Base-by-base conservation (phyloP, 768 basidiomycete species). In the Dictyophora rubrovolvata region DNA sequence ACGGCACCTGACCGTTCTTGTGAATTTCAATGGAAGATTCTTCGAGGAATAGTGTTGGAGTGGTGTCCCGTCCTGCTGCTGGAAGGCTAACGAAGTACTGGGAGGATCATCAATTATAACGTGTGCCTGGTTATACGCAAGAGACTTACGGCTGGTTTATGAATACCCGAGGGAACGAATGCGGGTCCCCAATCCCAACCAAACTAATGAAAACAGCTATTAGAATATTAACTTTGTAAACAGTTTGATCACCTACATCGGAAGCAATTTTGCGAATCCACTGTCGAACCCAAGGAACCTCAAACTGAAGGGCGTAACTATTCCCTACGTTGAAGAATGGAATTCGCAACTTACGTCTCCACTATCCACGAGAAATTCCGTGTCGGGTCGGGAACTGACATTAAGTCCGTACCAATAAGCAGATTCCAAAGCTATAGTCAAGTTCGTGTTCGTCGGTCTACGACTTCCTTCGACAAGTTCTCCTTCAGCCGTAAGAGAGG, bases 171-270 rank as follows among this genome's bases (percentile, higher is more conserved):
- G 0, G 82, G 81, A 1, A 81, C 74, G 61, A 82, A 83, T 0
- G 80, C 82, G 42, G 80, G 81, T 17, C 77, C 79, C 81, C 80
- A 83, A 67, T 83, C 81, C 80, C 81, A 84, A 1, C 82, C 81
- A 61, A 81, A 83, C 64, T 57, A 9, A 28, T 5, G 16, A 28
- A 57, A 50, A 17, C 17, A 48, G 33, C 14, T 5, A 28, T 49
- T 49, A 21, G 10, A 10, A 11, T 20, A 28, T 5, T 42, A 3
- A 3, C 4, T 14, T 42, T 14, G 10, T 4, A 12, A 14, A 42
- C 4, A n/a, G 10, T 12, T 2, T 14, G 20, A 17, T 48, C 10
- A 50, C 56, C 14, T 35, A 57, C 56, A 50, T 84, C 81, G 2
- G 74, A 76, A 34, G 75, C 70, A 2, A 74, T 71, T 65, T 84